A percentile compares a stretch with the other conserved stretches of the same genome.
These are phyloP conservation scores for Fusarium bulbicola DNA, from an alignment of 2,329 filamentous ascomycete genomes.

Conservation along the genomic window DNA sequence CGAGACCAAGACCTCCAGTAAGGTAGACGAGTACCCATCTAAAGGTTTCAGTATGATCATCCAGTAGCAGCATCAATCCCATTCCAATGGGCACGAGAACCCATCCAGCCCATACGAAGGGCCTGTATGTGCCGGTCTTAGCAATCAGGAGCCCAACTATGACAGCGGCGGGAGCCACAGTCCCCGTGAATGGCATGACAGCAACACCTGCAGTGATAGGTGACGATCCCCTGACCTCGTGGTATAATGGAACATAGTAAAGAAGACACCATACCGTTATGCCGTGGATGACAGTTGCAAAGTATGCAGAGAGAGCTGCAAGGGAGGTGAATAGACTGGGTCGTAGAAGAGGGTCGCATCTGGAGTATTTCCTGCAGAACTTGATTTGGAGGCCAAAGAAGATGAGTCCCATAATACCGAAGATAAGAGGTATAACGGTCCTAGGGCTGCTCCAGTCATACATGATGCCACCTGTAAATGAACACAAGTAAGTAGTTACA, in stretches of 20 bases:
- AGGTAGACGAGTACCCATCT: conserved; percentile 71
- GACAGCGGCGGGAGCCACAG: conserved; percentile 68
- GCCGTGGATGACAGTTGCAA: conserved; percentile 35
- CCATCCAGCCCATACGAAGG: conserved; percentile 71
- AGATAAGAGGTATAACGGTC: conserved; percentile 67
- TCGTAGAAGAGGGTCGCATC: conserved; percentile 35
- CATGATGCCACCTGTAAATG: conserved; percentile 63
- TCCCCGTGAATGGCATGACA: conserved; percentile 67
- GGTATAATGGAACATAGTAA: conserved; percentile 38
- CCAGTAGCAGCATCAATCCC: conserved; percentile 63
- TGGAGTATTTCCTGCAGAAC: conserved; percentile 31
- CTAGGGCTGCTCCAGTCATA: conserved; percentile 71
- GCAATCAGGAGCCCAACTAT: conserved; percentile 65
- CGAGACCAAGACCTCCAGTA: conserved; percentile 67
- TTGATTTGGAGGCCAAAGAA: conserved; percentile 33
- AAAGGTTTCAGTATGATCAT: conserved; percentile 57
- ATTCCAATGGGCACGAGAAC: conserved; percentile 65
- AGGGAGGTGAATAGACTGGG: conserved; percentile 38
- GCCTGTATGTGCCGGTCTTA: conserved; percentile 66
- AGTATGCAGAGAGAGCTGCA: conserved; percentile 35
- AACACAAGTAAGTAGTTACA: conserved; percentile 4
- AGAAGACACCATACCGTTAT: conserved; percentile 36
- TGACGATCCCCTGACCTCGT: conserved; percentile 35
- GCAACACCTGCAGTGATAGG: conserved; percentile 54
- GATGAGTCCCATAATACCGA: conserved; percentile 58